phyloP scores from a whole-genome alignment of 768 basidiomycete species.

The Trametes punicea region DNA sequence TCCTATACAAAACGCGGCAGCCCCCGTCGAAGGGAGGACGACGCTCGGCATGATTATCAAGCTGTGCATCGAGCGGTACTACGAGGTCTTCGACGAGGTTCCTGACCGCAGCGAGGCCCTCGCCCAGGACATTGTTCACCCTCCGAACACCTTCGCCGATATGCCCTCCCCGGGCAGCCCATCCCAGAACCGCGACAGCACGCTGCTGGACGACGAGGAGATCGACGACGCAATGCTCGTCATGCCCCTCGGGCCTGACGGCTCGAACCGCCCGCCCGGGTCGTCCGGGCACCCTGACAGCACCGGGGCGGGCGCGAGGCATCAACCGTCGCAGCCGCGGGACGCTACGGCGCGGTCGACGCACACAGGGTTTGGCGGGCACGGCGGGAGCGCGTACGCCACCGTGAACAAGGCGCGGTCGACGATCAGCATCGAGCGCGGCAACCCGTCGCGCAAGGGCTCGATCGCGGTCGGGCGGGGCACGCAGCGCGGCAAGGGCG shows the following conservation, averaged over 20 bases:
- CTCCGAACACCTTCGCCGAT: constrained; percentile 14
- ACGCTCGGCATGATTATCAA: constrained; percentile 72
- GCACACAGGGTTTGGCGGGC: constrained; percentile 31
- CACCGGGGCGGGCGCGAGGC: constrained; percentile 2
- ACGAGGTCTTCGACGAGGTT: constrained; percentile 84
- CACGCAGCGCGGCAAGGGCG: constrained; percentile 53
- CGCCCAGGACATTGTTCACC: constrained; percentile 9
- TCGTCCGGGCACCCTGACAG: background rate
- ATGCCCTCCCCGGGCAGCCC: constrained; percentile 19
- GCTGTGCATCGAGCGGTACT: constrained; percentile 78
- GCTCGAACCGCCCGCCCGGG: constrained; percentile 6
- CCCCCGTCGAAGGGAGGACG: constrained; percentile 44
- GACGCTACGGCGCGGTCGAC: constrained; percentile 33
- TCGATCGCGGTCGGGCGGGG: constrained; percentile 67
- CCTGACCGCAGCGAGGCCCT: constrained; percentile 62
- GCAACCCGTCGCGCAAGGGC: constrained; percentile 39
- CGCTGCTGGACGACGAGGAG: constrained; percentile 62
- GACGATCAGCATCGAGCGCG: constrained; percentile 62
- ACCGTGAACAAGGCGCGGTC: constrained; percentile 49
- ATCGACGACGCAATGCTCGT: constrained; percentile 74
- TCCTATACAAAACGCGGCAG: constrained; percentile 23
- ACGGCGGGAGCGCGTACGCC: constrained; percentile 28
- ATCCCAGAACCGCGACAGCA: constrained; percentile 30
- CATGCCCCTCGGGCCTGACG: constrained; percentile 59
- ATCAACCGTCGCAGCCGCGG: constrained; percentile 21